phyloP scores from a whole-genome alignment of 2,329 filamentous ascomycete genomes.

The Rhinocladiella similis region DNA sequence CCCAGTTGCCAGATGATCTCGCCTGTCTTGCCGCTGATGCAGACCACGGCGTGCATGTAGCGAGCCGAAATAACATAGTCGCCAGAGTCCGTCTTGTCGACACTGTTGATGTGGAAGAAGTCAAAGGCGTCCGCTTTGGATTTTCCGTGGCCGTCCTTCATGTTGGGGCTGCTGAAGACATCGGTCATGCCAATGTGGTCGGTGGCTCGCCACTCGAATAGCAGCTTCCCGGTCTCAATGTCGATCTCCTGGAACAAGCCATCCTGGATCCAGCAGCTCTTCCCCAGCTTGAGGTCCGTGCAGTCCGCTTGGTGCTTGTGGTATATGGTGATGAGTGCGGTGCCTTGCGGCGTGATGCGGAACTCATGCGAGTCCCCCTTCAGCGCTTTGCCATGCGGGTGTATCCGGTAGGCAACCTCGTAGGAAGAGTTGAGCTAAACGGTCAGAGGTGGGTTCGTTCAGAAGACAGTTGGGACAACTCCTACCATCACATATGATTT shows the following conservation, averaged over 20 bases:
- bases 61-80: conserved; percentile 58
- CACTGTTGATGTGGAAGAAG: conserved; percentile 59
- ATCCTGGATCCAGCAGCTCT: conserved; percentile 36
- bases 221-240: conserved; percentile 35
- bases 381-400: conserved; percentile 19
- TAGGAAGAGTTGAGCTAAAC: conserved; percentile 41
- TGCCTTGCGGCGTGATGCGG: conserved; percentile 21
- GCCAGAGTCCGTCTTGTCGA: conserved; percentile 52
- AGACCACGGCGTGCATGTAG: conserved; percentile 49
- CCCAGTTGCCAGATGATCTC: conserved; percentile 56
- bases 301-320: conserved; percentile 20
- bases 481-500: conserved; percentile 36
- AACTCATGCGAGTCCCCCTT: conserved; percentile 29
- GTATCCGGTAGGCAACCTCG: conserved; percentile 21
- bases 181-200: conserved; percentile 34
- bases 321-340: conserved; percentile 25
- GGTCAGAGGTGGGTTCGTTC: conserved; percentile 47
- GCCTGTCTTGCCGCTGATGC: conserved; percentile 50
- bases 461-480: conserved; percentile 28
- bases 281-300: conserved; percentile 10
- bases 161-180: conserved; percentile 10
- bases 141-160: conserved; percentile 10
- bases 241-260: conserved; percentile 37
- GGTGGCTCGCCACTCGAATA: conserved; percentile 40
- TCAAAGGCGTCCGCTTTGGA: conserved; percentile 42